Evolutionary conservation across 306 rosid genomes (phyloP).

Genomic region (Delonix regia): DNA sequence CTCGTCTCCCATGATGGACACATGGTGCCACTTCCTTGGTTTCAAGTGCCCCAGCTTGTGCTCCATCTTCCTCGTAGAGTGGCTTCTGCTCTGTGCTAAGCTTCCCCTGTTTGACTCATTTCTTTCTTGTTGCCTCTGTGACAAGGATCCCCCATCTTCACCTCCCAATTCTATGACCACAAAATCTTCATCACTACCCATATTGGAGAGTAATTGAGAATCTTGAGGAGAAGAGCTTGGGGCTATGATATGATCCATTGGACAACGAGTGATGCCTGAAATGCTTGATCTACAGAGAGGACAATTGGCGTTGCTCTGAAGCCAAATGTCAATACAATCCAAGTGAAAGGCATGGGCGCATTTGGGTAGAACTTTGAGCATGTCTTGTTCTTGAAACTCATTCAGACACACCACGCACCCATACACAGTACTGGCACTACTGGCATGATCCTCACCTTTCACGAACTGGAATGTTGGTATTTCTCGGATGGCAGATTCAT

Average conservation of each 20-base stretch:
- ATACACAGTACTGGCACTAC: not conserved
- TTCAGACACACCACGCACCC: constrained; percentile 71
- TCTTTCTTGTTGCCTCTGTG: constrained; percentile 46
- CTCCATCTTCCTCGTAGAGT: constrained; percentile 46
- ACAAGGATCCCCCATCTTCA: constrained; percentile 42
- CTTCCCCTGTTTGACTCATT: constrained; percentile 35
- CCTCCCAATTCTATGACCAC: constrained; percentile 70
- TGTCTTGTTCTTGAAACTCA: constrained; percentile 57
- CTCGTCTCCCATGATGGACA: constrained; percentile 76
- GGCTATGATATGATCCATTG: constrained; percentile 51
- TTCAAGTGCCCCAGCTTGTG: constrained; percentile 35
- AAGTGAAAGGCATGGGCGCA: constrained; percentile 69
- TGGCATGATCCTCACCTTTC: constrained; percentile 31
- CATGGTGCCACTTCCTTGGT: constrained; percentile 53
- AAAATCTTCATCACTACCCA: constrained; percentile 72
- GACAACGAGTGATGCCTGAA: constrained; percentile 42
- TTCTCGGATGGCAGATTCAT: constrained; percentile 56
- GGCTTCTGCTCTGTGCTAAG: constrained; percentile 28
- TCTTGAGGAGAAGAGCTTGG: constrained; percentile 88
- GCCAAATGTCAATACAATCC: constrained; percentile 76
- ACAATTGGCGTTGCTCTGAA: constrained; percentile 61
- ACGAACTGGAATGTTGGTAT: constrained; percentile 64
- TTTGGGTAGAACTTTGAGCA: constrained; percentile 54
- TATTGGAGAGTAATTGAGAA: constrained; percentile 53
- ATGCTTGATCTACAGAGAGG: constrained; percentile 72